Evolutionary conservation across 2,329 filamentous ascomycete genomes (phyloP).

Genomic region (Venturia pyrina): DNA sequence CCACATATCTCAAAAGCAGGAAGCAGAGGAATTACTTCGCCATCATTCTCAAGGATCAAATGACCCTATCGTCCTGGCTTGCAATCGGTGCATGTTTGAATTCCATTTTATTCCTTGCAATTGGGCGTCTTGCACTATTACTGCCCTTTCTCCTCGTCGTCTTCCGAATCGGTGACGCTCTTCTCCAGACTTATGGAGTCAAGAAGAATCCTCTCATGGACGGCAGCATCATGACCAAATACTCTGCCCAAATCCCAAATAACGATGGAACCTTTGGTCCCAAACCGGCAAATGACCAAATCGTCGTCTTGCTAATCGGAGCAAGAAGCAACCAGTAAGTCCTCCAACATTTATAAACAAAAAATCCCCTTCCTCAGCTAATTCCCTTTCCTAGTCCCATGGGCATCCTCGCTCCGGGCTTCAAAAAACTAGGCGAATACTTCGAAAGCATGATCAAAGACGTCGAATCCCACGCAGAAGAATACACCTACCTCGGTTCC

Average conservation of each 20-base stretch:
- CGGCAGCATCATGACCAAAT: conserved; percentile 25
- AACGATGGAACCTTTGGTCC: conserved; percentile 21
- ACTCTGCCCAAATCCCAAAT: conserved; percentile 30
- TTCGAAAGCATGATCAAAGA: conserved; percentile 31
- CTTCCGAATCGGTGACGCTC: conserved; percentile 23
- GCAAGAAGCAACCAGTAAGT: conserved; percentile 20
- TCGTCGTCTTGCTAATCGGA: conserved; percentile 13
- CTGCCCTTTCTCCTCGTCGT: conserved; percentile 24
- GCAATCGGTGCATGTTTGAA: conserved; percentile 31
- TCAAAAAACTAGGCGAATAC: conserved; percentile 27
- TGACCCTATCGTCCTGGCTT: conserved; percentile 32
- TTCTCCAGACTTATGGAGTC: conserved; percentile 24
- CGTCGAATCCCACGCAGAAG: conserved; percentile 27
- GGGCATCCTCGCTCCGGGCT: conserved; percentile 39
- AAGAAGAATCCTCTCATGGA: conserved; percentile 30
- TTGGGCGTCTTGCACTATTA: conserved; percentile 23
- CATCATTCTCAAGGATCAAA: conserved; percentile 10
- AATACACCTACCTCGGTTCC: conserved; percentile 39
- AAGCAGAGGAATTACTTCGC: not conserved
- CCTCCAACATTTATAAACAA: conserved; percentile 37
- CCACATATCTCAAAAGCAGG: not conserved
- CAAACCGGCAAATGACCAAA: conserved; percentile 19
- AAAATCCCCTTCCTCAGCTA: conserved; percentile 45
- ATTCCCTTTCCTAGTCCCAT: conserved; percentile 36
- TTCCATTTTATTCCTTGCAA: conserved; percentile 25